Conservation (phyloP, 176 grass and related monocot genomes). For the Rhynchospora breviuscula region DNA sequence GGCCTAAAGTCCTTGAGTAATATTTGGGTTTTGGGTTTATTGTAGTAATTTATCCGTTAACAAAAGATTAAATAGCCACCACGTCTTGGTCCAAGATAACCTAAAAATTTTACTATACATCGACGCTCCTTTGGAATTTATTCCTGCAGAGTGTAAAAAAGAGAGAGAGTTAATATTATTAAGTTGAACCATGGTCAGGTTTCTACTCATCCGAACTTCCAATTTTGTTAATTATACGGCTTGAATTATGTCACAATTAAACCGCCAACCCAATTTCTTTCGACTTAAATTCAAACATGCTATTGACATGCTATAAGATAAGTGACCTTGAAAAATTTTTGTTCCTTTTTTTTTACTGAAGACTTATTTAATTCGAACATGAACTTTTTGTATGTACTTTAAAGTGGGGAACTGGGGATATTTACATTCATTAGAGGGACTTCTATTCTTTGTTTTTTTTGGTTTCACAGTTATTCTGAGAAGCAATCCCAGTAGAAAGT, state of each 20-base stretch:
- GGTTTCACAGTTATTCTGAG: neutral
- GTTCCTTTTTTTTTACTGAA: neutral
- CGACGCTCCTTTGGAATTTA: no score
- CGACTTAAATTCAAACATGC: neutral
- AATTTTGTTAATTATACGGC: neutral
- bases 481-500: neutral
- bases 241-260: neutral
- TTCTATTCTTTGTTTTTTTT: neutral
- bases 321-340: neutral
- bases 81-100: neutral
- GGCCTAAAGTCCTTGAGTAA: neutral
- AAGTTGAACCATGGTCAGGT: neutral
- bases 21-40: neutral
- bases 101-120: neutral
- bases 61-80: neutral
- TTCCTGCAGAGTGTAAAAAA: no score
- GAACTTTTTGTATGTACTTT: neutral
- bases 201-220: neutral
- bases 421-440: neutral
- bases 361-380: neutral
- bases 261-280: neutral
- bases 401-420: neutral
- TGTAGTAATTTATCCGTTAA: neutral
- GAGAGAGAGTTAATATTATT: no score
- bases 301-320: neutral